These are phyloP conservation scores for Elsinoe arachidis DNA, from an alignment of 2,329 filamentous ascomycete species.

Conservation along the genomic window DNA sequence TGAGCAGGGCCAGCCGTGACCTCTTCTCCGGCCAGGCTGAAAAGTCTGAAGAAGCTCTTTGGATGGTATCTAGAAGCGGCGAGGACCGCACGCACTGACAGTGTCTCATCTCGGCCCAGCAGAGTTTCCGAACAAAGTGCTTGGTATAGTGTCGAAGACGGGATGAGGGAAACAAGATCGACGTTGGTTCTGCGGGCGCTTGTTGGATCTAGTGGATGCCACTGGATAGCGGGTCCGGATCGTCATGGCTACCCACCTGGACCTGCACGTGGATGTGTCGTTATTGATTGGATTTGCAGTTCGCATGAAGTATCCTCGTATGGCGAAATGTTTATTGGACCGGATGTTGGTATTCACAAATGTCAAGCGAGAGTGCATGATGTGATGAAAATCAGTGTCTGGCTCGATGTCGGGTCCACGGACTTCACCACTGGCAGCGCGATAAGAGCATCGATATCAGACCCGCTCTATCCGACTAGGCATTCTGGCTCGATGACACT, in stretches of 20 bases:
- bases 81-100: neutral
- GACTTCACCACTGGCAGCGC: neutral
- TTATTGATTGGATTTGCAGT: neutral
- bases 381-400: neutral
- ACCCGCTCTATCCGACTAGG: too few species aligned
- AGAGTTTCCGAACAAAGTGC: neutral
- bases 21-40: constrained; percentile 1
- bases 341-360: neutral
- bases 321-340: neutral
- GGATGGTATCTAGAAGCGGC: neutral
- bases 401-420: neutral
- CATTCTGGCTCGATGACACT: too few species aligned
- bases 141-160: neutral
- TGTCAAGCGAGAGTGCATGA: neutral
- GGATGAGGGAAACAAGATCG: neutral
- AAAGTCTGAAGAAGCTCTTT: neutral
- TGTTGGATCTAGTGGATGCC: constrained; percentile 8
- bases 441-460: neutral
- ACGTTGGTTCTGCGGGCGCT: neutral
- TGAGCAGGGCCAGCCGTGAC: neutral
- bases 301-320: neutral
- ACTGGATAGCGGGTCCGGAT: neutral
- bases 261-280: neutral
- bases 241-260: neutral
- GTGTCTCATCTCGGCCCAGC: constrained; percentile 3